A percentile compares a stretch with the other conserved stretches of the same genome.
Conservation (phyloP, 2,329 filamentous ascomycete species). For the Aspergillus bombycis region DNA sequence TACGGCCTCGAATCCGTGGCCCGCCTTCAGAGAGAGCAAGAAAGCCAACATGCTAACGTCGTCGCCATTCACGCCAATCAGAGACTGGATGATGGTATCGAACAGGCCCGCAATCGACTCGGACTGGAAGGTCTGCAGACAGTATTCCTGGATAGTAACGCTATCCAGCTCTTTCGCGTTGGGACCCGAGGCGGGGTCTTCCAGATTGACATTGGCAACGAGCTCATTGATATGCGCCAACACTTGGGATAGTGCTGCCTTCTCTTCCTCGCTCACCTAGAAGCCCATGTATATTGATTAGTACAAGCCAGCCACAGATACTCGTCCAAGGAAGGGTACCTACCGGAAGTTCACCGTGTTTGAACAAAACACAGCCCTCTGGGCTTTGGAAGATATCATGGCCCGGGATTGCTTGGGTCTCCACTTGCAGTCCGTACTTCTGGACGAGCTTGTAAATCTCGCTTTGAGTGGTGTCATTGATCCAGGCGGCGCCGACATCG, state of each 20-base stretch:
- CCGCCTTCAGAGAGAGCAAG: constrained; percentile 57
- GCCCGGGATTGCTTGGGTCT: constrained; percentile 33
- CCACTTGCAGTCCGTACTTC: constrained; percentile 23
- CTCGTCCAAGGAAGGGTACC: neutral
- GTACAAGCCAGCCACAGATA: neutral
- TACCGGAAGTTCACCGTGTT: constrained; percentile 12
- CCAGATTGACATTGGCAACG: constrained; percentile 1
- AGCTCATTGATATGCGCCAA: neutral
- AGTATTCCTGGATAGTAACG: constrained; percentile 10
- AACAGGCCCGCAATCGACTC: constrained; percentile 44
- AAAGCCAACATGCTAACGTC: constrained; percentile 59
- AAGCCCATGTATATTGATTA: neutral
- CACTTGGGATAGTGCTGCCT: neutral
- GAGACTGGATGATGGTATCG: constrained; percentile 37
- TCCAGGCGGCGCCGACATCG: constrained; percentile 43
- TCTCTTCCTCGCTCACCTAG: neutral
- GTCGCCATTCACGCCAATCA: constrained; percentile 53
- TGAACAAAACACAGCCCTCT: constrained; percentile 11
- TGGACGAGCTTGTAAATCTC: constrained; percentile 20
- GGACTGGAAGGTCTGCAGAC: constrained; percentile 3
- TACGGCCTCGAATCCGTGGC: constrained; percentile 55
- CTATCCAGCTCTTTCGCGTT: constrained; percentile 14
- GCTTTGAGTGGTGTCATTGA: constrained; percentile 33
- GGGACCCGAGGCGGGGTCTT: constrained; percentile 9
- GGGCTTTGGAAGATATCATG: constrained; percentile 31